A percentile compares a stretch with the other conserved stretches of the same genome.
Conservation (phyloP, 2,329 filamentous ascomycete genomes). For the Nannizziopsis barbatae region DNA sequence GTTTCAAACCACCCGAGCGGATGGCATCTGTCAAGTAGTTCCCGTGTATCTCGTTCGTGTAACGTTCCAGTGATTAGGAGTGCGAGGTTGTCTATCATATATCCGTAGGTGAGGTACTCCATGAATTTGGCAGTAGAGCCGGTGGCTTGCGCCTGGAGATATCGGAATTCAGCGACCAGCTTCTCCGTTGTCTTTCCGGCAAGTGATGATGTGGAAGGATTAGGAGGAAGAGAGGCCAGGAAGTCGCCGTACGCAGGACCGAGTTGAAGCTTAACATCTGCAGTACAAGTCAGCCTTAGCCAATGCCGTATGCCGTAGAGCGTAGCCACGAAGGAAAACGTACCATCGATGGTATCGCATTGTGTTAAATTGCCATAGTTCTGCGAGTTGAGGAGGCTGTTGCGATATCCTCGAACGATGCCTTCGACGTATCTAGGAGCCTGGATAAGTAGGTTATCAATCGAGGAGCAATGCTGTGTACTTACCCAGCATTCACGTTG, state of each 20-base stretch:
- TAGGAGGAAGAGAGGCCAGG: slow-evolving; percentile 82
- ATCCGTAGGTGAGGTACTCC: slow-evolving; percentile 96
- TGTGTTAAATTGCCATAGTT: slow-evolving; percentile 95
- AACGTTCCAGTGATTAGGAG: slow-evolving; percentile 95
- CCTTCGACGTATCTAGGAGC: slow-evolving; percentile 77
- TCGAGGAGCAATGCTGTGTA: slow-evolving; percentile 4
- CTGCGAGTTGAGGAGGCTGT: slow-evolving; percentile 74
- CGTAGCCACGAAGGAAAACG: slow-evolving; percentile 19
- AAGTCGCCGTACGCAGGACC: slow-evolving; percentile 96
- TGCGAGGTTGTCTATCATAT: slow-evolving; percentile 99
- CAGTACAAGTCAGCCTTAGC: neutral
- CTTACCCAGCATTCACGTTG: slow-evolving; percentile 85
- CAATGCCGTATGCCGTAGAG: neutral
- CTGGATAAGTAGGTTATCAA: slow-evolving; percentile 16
- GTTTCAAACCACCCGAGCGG: slow-evolving; percentile 98
- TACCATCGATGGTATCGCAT: slow-evolving; percentile 95
- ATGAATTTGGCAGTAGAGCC: slow-evolving; percentile 89
- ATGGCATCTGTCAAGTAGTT: slow-evolving; percentile 90
- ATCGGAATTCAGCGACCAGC: slow-evolving; percentile 92
- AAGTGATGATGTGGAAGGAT: slow-evolving; percentile 90
- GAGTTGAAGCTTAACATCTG: slow-evolving; percentile 96
- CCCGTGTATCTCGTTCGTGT: slow-evolving; percentile 91
- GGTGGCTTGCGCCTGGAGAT: slow-evolving; percentile 85
- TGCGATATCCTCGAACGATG: slow-evolving; percentile 93
- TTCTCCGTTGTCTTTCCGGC: slow-evolving; percentile 96